Conservation (phyloP, 1,284 basidiomycete species). For the Cryptococcus sp. region DNA sequence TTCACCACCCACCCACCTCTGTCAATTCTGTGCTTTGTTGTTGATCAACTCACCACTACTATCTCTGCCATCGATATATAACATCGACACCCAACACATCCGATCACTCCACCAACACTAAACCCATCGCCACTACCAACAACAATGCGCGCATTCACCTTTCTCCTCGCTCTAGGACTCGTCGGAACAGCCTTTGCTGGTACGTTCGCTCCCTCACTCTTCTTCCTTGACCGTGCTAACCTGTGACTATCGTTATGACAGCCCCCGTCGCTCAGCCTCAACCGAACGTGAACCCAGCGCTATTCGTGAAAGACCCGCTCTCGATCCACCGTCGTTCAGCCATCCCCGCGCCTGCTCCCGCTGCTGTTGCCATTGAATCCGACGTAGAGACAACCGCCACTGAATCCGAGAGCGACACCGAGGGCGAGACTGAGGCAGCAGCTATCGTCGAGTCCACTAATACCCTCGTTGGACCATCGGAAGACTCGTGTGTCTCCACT, state of each 20-base stretch:
- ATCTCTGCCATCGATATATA: too few relatives aligned
- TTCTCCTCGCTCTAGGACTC: constrained; percentile 23
- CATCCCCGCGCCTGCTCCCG: constrained; percentile 8
- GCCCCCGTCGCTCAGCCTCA: neutral
- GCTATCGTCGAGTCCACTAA: constrained; percentile 4
- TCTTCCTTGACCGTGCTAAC: neutral
- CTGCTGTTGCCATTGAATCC: neutral
- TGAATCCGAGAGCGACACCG: constrained; percentile 4
- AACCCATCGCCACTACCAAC: neutral
- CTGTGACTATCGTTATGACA: neutral
- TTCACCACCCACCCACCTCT: too few relatives aligned
- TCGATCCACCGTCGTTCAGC: constrained; percentile 25
- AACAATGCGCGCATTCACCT: constrained; percentile 23
- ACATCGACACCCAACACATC: too few relatives aligned
- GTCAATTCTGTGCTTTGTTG: too few relatives aligned
- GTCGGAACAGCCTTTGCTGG: constrained; percentile 22
- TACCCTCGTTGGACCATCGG: constrained; percentile 7
- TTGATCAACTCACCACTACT: too few relatives aligned
- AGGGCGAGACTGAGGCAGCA: constrained; percentile 4
- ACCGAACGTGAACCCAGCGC: constrained; percentile 7
- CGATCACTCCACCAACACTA: neutral
- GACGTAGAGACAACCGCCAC: neutral
- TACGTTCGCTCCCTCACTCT: constrained; percentile 7
- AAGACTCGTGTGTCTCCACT: constrained; percentile 22
- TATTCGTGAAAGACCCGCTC: constrained; percentile 28